Percentiles rank a stretch among this genome's conserved stretches.
These are phyloP conservation scores for Zoysia pacifica DNA, from an alignment of 176 grass and related monocot genomes.

Conservation along the genomic window DNA sequence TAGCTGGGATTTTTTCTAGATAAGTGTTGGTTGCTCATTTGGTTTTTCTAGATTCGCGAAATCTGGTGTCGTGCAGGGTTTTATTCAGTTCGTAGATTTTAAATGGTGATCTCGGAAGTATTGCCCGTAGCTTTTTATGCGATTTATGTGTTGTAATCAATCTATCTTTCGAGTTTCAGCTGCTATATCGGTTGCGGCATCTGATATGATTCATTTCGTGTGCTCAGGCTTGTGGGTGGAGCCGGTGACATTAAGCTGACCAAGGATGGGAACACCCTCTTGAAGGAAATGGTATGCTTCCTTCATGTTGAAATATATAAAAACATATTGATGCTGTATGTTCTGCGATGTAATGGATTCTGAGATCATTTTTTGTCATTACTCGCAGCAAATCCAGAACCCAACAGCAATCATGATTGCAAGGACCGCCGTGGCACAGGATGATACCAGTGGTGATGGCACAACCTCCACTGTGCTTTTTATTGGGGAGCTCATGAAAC, in stretches of 20 bases:
- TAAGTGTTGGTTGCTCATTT: not conserved
- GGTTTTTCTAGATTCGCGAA: constrained; percentile 18
- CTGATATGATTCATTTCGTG: not conserved
- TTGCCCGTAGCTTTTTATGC: not conserved
- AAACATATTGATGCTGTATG: constrained; percentile 1
- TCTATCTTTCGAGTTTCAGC: not conserved
- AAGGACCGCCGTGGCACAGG: constrained; percentile 83
- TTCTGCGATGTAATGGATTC: not conserved
- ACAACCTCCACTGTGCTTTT: constrained; percentile 96
- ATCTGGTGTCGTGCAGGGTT: not conserved
- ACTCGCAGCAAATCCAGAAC: constrained; percentile 89
- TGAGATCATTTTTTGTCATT: not conserved
- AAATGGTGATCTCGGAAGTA: not conserved
- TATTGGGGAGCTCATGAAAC: constrained; percentile 96
- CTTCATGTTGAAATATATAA: not conserved
- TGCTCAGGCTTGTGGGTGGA: constrained; percentile 84
- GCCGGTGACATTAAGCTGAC: constrained; percentile 97
- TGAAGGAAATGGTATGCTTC: constrained; percentile 88
- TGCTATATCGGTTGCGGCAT: not conserved
- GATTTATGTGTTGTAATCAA: not conserved
- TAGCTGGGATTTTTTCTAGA: not conserved
- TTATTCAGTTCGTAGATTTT: constrained; percentile 12
- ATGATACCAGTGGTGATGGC: constrained; percentile 83
- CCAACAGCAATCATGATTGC: constrained; percentile 99
- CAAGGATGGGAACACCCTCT: constrained; percentile 94